Evolutionary conservation across 306 rosid species (phyloP).

Genomic region (Trifolium repens): DNA sequence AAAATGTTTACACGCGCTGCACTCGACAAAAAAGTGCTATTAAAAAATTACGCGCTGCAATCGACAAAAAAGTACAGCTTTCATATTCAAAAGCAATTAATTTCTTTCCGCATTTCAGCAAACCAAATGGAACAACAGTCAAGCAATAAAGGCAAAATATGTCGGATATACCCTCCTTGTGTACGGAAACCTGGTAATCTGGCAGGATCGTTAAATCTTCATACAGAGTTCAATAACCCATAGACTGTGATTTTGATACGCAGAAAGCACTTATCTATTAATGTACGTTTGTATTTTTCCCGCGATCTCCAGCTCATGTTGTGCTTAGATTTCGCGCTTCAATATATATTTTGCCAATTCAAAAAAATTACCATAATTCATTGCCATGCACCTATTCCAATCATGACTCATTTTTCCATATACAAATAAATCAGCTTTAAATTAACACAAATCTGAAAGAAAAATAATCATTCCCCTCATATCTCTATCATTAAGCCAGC

Average conservation of each 20-base stretch:
- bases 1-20: no score
- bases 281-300: no score
- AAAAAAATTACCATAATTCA: no score
- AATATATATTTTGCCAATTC: no score
- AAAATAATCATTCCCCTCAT: neutral
- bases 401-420: conserved; percentile 24
- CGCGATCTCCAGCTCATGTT: no score
- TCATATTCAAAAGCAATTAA: conserved; percentile 25
- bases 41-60: no score
- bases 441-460: neutral
- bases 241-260: neutral
- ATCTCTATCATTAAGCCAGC: conserved; percentile 12
- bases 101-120: conserved; percentile 15
- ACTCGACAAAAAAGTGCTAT: neutral
- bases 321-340: no score
- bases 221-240: neutral
- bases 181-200: neutral
- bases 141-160: neutral
- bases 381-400: neutral
- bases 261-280: neutral
- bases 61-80: neutral
- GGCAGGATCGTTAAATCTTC: conserved; percentile 9
- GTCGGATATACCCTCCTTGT: neutral
- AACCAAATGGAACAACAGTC: conserved; percentile 24
- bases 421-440: conserved; percentile 11